phyloP scores from a whole-genome alignment of 2,329 filamentous ascomycete genomes.

The Clarireedia sp. region DNA sequence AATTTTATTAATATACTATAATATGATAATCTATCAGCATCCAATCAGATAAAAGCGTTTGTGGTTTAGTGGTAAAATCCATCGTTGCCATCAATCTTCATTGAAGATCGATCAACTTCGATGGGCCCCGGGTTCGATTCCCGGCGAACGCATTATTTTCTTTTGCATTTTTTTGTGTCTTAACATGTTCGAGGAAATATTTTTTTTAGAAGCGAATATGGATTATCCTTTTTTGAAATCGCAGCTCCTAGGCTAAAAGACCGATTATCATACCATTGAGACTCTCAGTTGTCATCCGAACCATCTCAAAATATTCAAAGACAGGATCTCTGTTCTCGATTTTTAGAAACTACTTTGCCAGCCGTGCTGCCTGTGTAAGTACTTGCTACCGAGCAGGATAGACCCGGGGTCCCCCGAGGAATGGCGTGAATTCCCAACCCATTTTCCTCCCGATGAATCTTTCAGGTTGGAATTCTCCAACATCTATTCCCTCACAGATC shows the following conservation, averaged over 20 bases:
- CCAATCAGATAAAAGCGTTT: constrained; percentile 8
- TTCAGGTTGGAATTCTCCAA: constrained; percentile 29
- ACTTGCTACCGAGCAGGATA: constrained; percentile 30
- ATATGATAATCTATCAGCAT: not conserved
- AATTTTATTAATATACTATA: not conserved
- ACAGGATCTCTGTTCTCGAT: constrained; percentile 24
- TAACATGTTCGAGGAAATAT: too few relatives aligned
- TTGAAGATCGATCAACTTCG: not conserved
- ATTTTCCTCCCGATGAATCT: constrained; percentile 32
- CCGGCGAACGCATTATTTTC: not conserved
- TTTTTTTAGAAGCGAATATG: too few relatives aligned
- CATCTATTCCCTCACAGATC: constrained; percentile 29
- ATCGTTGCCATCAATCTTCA: constrained; percentile 9
- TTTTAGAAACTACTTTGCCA: constrained; percentile 26
- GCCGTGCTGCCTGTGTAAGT: constrained; percentile 24
- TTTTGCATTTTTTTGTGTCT: not conserved
- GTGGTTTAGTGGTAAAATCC: constrained; percentile 16
- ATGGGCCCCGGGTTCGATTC: constrained; percentile 2
- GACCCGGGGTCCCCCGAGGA: constrained; percentile 29
- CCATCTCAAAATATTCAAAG: constrained; percentile 1
- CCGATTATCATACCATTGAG: constrained; percentile 9
- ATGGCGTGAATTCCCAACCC: constrained; percentile 33
- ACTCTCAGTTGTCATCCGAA: not conserved
- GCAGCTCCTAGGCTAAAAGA: not conserved
- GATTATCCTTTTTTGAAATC: not conserved